Evolutionary conservation across 345 rosid species (phyloP).

Genomic region (Gossypium thurberi): DNA sequence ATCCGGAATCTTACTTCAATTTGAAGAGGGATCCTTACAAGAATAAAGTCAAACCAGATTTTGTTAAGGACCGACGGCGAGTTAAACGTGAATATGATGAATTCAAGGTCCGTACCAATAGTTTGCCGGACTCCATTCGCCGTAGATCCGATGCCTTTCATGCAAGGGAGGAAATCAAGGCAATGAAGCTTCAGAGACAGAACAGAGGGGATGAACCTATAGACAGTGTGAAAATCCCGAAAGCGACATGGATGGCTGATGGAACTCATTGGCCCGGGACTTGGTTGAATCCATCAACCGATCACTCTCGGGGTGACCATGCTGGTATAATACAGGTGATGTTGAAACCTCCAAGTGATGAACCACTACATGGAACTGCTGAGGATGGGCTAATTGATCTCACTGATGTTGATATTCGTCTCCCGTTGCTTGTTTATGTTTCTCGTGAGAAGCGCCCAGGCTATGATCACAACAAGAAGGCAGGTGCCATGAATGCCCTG

Average conservation of each 20-base stretch:
- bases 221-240: constrained; percentile 70
- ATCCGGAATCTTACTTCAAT: constrained; percentile 88
- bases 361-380: constrained; percentile 59
- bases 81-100: constrained; percentile 96
- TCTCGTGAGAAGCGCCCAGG: constrained; percentile 99
- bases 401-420: constrained; percentile 86
- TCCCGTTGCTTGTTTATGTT: constrained; percentile 90
- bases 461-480: constrained; percentile 97
- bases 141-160: constrained; percentile 96
- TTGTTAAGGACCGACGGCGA: constrained; percentile 89
- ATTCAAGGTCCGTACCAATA: constrained; percentile 87
- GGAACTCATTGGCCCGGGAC: constrained; percentile 99
- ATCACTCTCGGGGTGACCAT: constrained; percentile 83
- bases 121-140: constrained; percentile 91
- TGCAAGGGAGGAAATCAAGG: constrained; percentile 94
- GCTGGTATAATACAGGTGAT: constrained; percentile 98
- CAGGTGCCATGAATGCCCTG: constrained; percentile 98
- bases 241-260: constrained; percentile 99
- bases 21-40: constrained; percentile 95
- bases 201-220: constrained; percentile 59
- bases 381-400: constrained; percentile 68
- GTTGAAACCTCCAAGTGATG: constrained; percentile 97
- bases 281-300: constrained; percentile 63
- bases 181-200: constrained; percentile 84
- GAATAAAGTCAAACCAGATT: constrained; percentile 79